These are phyloP conservation scores for Neonectria sp. DNA, from an alignment of 2,329 filamentous ascomycete species.

Conservation along the genomic window DNA sequence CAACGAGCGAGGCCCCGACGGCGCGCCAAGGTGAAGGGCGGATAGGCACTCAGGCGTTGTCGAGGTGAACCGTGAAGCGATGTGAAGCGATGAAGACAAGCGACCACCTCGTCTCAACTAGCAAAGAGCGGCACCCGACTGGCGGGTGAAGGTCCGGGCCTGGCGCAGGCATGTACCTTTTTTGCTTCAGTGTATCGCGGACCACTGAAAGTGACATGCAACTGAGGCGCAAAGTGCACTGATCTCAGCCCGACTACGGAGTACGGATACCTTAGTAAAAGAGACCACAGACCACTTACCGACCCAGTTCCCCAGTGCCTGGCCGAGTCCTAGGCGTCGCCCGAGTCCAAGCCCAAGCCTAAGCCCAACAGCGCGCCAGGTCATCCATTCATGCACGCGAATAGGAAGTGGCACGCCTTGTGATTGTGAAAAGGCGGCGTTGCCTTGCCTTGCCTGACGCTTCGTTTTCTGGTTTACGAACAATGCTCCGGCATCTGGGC, in stretches of 20 bases:
- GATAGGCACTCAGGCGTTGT: background rate
- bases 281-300: conserved; percentile 14
- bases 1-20: background rate
- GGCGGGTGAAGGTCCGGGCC: conserved; percentile 17
- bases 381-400: conserved; percentile 6
- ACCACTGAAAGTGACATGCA: conserved; percentile 12
- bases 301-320: background rate
- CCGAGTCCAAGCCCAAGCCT: conserved; percentile 18
- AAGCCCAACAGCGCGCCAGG: conserved; percentile 19
- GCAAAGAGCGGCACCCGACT: conserved; percentile 20
- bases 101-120: conserved; percentile 5
- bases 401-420: conserved; percentile 7
- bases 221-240: conserved; percentile 11
- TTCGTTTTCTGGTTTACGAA: background rate
- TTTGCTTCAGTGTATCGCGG: conserved; percentile 10
- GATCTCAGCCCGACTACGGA: conserved; percentile 1
- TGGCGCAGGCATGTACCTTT: conserved; percentile 16
- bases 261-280: background rate
- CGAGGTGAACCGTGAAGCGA: conserved; percentile 4
- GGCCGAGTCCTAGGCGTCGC: conserved; percentile 8
- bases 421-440: conserved; percentile 4
- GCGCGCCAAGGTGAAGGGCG: background rate
- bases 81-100: conserved; percentile 23
- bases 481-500: conserved; percentile 2
- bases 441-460: conserved; percentile 1